Evolutionary conservation across 2,329 filamentous ascomycete genomes (phyloP).

Genomic region (Pyrenophora seminiperda): DNA sequence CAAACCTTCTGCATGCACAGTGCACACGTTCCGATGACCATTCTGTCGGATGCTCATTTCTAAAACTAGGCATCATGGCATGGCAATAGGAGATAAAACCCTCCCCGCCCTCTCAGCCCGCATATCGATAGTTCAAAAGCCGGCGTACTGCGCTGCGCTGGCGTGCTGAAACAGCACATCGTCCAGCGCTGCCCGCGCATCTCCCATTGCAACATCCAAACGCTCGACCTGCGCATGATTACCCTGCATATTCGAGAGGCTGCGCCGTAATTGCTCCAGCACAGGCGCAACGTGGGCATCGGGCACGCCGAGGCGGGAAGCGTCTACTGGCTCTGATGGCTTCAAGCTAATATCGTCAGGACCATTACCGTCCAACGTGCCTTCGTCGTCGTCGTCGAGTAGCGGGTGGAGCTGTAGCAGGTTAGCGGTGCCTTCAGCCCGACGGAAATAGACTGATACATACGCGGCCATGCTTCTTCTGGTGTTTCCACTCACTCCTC

Average conservation of each 20-base stretch:
- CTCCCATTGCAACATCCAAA: constrained; percentile 37
- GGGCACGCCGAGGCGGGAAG: constrained; percentile 33
- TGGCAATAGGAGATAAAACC: constrained; percentile 21
- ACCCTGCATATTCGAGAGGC: constrained; percentile 47
- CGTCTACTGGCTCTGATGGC: constrained; percentile 21
- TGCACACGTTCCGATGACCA: constrained; percentile 42
- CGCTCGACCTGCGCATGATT: constrained; percentile 47
- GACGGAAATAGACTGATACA: constrained; percentile 11
- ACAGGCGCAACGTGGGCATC: constrained; percentile 42
- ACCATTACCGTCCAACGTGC: constrained; percentile 27
- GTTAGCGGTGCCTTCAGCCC: constrained; percentile 23
- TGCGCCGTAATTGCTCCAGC: constrained; percentile 46
- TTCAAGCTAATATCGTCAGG: constrained; percentile 42
- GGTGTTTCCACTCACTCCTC: constrained; percentile 39
- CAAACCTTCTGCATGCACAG: constrained; percentile 35
- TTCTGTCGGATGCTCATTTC: constrained; percentile 27
- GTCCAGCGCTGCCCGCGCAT: constrained; percentile 42
- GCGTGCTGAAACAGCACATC: constrained; percentile 43
- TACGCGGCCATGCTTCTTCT: constrained; percentile 39
- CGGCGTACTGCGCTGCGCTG: constrained; percentile 39
- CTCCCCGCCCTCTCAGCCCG: constrained; percentile 26
- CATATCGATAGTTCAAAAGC: constrained; percentile 39
- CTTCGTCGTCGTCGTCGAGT: constrained; percentile 26
- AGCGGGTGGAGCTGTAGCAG: constrained; percentile 43
- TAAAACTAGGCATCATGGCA: constrained; percentile 28